phyloP scores from a whole-genome alignment of 257 asterid species.

The Solanum sparsipilum region DNA sequence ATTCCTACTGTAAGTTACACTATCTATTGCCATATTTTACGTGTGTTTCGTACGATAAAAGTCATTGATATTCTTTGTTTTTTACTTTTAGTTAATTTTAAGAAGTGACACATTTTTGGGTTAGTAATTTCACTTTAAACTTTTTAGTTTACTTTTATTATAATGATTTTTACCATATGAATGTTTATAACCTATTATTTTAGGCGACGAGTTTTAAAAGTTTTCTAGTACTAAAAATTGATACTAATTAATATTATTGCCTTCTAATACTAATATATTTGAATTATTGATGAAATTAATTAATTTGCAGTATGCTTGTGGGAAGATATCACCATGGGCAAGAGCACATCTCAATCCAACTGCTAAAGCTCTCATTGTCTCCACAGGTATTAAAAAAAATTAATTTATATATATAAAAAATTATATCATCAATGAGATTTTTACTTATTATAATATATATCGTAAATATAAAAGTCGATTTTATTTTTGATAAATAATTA shows the following conservation, averaged over 20 bases:
- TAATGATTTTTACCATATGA: no score
- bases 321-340: conserved; percentile 75
- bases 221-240: background rate
- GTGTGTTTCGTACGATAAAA: background rate
- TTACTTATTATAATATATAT: no score
- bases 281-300: background rate
- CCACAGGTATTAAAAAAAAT: conserved; percentile 13
- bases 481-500: background rate
- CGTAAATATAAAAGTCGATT: no score
- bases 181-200: no score
- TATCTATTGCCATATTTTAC: background rate
- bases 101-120: no score
- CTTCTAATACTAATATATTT: background rate
- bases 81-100: no score
- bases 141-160: no score
- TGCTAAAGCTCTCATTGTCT: conserved; percentile 79
- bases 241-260: background rate
- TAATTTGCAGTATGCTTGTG: conserved; percentile 52
- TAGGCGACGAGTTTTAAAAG: background rate
- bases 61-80: background rate
- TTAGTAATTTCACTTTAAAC: background rate
- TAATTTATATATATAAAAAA: background rate
- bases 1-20: conserved; percentile 55
- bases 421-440: no score
- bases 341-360: conserved; percentile 80